phyloP scores from a whole-genome alignment of 768 basidiomycete genomes.

The Albatrellus ellisii region DNA sequence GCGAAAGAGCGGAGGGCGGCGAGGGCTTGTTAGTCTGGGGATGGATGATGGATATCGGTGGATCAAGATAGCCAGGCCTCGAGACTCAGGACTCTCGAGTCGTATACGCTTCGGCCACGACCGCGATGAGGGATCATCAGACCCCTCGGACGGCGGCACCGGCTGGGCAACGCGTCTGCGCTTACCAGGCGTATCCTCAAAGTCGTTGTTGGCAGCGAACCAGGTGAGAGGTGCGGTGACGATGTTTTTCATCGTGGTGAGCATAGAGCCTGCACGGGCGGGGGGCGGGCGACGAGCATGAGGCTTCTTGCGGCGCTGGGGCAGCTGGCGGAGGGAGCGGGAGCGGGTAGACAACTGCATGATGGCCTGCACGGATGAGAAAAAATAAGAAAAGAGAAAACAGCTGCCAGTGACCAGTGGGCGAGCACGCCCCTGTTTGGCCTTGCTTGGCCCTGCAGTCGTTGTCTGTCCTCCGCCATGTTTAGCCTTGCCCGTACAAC shows the following conservation, averaged over 20 bases:
- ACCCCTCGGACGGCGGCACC: too few species aligned
- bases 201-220: constrained; percentile 15
- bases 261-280: constrained; percentile 18
- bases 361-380: too few species aligned
- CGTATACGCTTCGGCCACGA: constrained; percentile 23
- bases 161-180: constrained; percentile 15
- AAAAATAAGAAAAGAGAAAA: too few species aligned
- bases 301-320: constrained; percentile 12
- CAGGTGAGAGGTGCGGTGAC: constrained; percentile 22
- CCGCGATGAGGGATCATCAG: constrained; percentile 2
- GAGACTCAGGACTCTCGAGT: constrained; percentile 8
- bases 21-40: constrained; percentile 10
- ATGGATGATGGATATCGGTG: constrained; percentile 6
- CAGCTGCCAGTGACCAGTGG: too few species aligned
- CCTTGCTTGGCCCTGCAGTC: too few species aligned
- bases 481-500: too few species aligned
- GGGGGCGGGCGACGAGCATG: constrained; percentile 12
- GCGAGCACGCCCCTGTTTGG: too few species aligned
- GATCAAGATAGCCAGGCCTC: not conserved
- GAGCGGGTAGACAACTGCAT: not conserved
- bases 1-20: constrained; percentile 4
- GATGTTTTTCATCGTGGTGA: constrained; percentile 23
- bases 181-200: constrained; percentile 21
- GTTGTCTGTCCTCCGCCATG: too few species aligned
- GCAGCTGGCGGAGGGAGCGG: constrained; percentile 1